A percentile compares a stretch with the other conserved stretches of the same genome.
Evolutionary conservation across 2,329 filamentous ascomycete species (phyloP).

Genomic region (Fusarium sp.): DNA sequence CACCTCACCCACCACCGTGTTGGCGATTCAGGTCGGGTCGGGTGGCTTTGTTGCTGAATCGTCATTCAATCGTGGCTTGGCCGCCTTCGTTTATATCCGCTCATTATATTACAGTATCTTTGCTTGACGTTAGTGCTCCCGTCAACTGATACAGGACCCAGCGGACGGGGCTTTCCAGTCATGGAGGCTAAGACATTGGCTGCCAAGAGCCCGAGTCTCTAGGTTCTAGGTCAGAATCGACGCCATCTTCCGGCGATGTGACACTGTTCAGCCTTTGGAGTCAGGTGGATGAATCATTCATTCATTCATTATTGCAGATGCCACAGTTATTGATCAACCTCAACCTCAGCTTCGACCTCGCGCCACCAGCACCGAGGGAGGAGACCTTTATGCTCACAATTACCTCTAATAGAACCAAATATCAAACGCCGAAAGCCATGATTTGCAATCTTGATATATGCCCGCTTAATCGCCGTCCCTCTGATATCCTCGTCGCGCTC

Average conservation of each 20-base stretch:
- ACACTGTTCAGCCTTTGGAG: neutral
- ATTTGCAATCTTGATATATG: neutral
- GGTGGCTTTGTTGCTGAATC: conserved; percentile 1
- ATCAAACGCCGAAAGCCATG: neutral
- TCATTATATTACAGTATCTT: neutral
- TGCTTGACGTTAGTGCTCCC: neutral
- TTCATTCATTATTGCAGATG: neutral
- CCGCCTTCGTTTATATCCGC: conserved; percentile 4
- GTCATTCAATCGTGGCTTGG: conserved; percentile 11
- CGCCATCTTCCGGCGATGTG: conserved; percentile 3
- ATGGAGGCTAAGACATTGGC: neutral
- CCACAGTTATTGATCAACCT: neutral
- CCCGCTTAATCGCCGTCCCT: conserved; percentile 57
- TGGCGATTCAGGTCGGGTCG: conserved; percentile 3
- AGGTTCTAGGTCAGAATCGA: neutral
- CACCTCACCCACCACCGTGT: neutral
- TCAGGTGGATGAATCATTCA: neutral
- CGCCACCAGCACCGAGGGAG: neutral
- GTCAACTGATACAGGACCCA: neutral
- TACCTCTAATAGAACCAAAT: neutral
- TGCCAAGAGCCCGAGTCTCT: neutral
- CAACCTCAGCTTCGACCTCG: neutral
- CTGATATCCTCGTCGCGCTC: conserved; percentile 59
- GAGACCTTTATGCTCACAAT: neutral
- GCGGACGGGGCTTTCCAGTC: neutral